Conservation (phyloP, 176 grass and related monocot genomes). For the Phoenix dactylifera region DNA sequence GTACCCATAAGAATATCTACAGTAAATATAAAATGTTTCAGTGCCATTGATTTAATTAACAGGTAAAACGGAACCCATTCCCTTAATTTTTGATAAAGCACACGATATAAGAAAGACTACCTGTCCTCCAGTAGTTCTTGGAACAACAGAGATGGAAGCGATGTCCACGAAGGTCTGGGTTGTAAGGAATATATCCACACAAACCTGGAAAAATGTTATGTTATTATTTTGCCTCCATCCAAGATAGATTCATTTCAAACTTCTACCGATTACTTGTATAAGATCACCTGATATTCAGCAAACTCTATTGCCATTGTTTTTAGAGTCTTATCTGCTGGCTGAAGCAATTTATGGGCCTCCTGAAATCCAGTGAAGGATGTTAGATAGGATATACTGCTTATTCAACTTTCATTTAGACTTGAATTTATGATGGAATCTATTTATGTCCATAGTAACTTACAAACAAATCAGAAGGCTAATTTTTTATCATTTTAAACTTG, state of each 20-base stretch:
- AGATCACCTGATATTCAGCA: constrained; percentile 71
- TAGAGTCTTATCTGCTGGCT: constrained; percentile 63
- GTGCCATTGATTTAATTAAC: too few species aligned
- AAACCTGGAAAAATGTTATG: constrained; percentile 39
- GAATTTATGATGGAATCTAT: too few species aligned
- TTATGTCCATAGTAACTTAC: too few species aligned
- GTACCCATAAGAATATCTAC: too few species aligned
- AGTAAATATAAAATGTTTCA: too few species aligned
- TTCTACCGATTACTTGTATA: not conserved
- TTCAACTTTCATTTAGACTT: not conserved
- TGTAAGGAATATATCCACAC: constrained; percentile 76
- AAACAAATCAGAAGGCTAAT: too few species aligned
- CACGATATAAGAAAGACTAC: constrained; percentile 29
- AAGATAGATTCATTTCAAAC: not conserved
- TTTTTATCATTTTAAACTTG: too few species aligned
- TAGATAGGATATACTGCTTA: not conserved
- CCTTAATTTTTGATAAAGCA: not conserved
- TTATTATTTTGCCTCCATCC: too few species aligned
- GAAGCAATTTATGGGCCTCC: constrained; percentile 78
- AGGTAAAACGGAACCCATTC: too few species aligned
- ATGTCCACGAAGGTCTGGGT: constrained; percentile 73
- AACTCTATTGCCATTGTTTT: constrained; percentile 89
- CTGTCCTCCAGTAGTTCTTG: constrained; percentile 68
- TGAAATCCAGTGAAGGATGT: constrained; percentile 24
- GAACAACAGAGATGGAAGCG: constrained; percentile 74